Percentiles rank a stretch among this genome's conserved stretches.
Evolutionary conservation across 306 rosid species (phyloP).

Genomic region (Lotus japonicus): DNA sequence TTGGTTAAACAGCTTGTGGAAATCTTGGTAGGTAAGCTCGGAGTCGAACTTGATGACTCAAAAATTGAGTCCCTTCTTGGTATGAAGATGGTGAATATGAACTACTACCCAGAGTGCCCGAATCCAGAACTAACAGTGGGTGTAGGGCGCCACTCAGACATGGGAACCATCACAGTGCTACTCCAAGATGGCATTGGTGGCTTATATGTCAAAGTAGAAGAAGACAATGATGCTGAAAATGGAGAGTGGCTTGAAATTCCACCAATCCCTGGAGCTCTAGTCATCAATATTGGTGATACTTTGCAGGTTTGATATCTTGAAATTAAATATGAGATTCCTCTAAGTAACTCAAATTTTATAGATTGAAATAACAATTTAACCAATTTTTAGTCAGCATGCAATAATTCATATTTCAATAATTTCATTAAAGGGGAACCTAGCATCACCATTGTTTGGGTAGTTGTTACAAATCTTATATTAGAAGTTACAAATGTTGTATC

Average conservation of each 20-base stretch:
- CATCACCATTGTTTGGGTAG: no score
- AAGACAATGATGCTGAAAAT: constrained; percentile 8
- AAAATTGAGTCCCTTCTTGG: constrained; percentile 35
- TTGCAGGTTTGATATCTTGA: constrained; percentile 6
- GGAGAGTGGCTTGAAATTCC: constrained; percentile 56
- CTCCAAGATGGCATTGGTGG: constrained; percentile 75
- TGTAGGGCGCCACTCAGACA: constrained; percentile 65
- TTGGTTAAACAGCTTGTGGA: constrained; percentile 34
- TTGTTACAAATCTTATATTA: no score
- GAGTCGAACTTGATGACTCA: constrained; percentile 31
- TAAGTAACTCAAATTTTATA: background rate
- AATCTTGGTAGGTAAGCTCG: constrained; percentile 36
- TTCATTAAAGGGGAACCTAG: no score
- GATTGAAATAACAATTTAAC: background rate
- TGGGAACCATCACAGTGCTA: constrained; percentile 51
- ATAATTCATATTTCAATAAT: no score
- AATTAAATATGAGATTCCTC: background rate
- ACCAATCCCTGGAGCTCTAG: constrained; percentile 54
- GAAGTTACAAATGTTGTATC: no score
- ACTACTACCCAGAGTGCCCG: constrained; percentile 65
- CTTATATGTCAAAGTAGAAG: constrained; percentile 43
- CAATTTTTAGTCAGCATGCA: background rate
- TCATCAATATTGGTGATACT: constrained; percentile 54
- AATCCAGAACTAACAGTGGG: constrained; percentile 70
- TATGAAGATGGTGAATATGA: constrained; percentile 47